Evolutionary conservation across 768 basidiomycete genomes (phyloP).

Genomic region (Paxillus rubicundulus): DNA sequence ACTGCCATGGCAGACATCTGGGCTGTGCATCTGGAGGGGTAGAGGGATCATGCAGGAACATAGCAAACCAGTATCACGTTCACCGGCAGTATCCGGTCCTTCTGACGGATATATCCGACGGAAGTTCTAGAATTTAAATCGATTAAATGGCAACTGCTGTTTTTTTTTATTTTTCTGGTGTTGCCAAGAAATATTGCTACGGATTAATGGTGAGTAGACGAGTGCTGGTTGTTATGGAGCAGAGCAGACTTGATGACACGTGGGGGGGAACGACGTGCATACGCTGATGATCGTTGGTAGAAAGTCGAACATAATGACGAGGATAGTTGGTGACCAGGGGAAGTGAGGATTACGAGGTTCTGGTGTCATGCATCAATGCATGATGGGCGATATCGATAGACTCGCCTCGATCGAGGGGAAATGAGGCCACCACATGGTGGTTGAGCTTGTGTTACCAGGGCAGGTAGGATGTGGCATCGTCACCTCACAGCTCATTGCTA

Average conservation of each 20-base stretch:
- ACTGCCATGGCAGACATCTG: constrained; percentile 4
- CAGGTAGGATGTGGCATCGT: not conserved
- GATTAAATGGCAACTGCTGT: constrained; percentile 8
- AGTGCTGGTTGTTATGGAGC: not conserved
- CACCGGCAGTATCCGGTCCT: constrained; percentile 21
- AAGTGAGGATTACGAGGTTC: not conserved
- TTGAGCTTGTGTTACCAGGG: not conserved
- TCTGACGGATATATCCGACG: constrained; percentile 27
- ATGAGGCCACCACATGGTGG: not conserved
- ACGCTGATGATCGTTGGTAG: constrained; percentile 1
- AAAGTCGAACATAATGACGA: not conserved
- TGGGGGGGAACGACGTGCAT: not conserved
- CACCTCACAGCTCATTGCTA: constrained; percentile 15
- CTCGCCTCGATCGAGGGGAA: not conserved
- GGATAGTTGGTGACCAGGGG: not conserved
- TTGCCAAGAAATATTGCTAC: not conserved
- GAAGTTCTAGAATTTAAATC: constrained; percentile 21
- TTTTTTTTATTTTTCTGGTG: constrained; percentile 8
- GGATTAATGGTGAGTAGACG: not conserved
- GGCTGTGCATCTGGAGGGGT: not conserved
- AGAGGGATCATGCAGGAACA: not conserved
- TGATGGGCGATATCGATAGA: too few species aligned
- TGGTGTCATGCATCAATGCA: not conserved
- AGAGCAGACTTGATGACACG: not conserved
- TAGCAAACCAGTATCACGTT: constrained; percentile 12